Evolutionary conservation across 2,329 filamentous ascomycete genomes (phyloP).

Genomic region (Colletotrichum costaricense): DNA sequence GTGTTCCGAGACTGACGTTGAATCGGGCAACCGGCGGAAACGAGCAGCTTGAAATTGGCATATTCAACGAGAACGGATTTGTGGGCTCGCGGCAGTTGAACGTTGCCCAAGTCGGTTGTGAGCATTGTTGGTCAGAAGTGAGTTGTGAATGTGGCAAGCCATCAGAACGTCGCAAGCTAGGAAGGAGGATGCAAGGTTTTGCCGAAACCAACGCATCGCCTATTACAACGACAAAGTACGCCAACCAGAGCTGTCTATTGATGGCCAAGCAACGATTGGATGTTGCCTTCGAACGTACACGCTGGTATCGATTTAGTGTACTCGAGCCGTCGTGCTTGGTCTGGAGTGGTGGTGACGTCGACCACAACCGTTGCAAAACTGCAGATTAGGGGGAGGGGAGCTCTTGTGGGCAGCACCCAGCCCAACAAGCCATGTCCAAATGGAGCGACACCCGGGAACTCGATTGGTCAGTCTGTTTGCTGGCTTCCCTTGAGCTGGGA

Average conservation of each 20-base stretch:
- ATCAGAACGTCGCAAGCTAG: background rate
- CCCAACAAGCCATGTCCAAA: background rate
- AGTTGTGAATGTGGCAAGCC: conserved; percentile 27
- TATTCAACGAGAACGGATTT: background rate
- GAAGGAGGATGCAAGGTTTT: no score
- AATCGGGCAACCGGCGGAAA: background rate
- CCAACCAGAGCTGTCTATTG: background rate
- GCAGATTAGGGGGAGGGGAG: background rate
- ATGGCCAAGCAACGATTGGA: background rate
- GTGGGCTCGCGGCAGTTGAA: background rate
- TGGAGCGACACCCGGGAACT: background rate
- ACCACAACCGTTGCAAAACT: background rate
- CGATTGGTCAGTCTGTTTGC: conserved; percentile 15
- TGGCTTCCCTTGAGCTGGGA: background rate
- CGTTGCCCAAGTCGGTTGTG: background rate
- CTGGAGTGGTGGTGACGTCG: conserved; percentile 8
- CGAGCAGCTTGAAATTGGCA: background rate
- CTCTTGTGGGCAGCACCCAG: background rate
- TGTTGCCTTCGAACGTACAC: background rate
- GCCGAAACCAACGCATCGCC: background rate
- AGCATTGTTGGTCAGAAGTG: conserved; percentile 9
- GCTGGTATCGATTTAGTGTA: background rate
- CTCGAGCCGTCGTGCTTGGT: background rate
- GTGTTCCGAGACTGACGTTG: background rate
- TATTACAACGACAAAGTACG: background rate